Base-by-base conservation (phyloP, 1,284 basidiomycete genomes). In the Pseudozyma thailandica region DNA sequence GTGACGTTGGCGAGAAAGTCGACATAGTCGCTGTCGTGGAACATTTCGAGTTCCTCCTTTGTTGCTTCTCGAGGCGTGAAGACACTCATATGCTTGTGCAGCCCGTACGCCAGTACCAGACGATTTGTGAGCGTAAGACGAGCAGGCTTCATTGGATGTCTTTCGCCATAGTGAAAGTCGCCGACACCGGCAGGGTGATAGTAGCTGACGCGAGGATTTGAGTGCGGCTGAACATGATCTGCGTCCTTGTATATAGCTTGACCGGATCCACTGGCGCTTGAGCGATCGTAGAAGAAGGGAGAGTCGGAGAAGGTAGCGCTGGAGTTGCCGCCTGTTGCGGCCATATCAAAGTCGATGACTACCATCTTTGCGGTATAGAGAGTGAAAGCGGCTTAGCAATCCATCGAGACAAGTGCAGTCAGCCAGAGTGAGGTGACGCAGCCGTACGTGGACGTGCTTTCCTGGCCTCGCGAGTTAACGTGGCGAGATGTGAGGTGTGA, bases 71-170 rank as follows among this genome's bases (percentile, higher is more conserved):
- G 88, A 1, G 94, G 94, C 69, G 92, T 90, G 82, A 92, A 96
- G 39, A 97, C 92, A 75, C 94, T 91, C 84, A 99, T 97, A 78
- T 94, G 90, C 79, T 96, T 92, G 85, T 98, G 94, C 18, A 99
- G 85, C 3, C 94, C 95, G 79, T 98, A 99, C 0, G 94, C 95
- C 81, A 96, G 88, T 6, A 98, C 95, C 42, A 99, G 88, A 6
- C 93, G 90, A 78, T 98, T 98, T 7, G 95, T 98, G 47, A 99
- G 84, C 3, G 94, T 94, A 10, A 98, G 85, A 15, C 96, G 88
- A 70, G 97, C 93, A 1, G 95, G 95, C 82, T 98, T 96, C 95
- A 98, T 98, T 3, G 95, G 96, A 86, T 98, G 95, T 43, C 91
- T 88, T 87, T 97, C 93, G 91, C 94, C 81, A 23, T 80, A 81